phyloP scores from a whole-genome alignment of 306 rosid species.

The Acacia acuminata region DNA sequence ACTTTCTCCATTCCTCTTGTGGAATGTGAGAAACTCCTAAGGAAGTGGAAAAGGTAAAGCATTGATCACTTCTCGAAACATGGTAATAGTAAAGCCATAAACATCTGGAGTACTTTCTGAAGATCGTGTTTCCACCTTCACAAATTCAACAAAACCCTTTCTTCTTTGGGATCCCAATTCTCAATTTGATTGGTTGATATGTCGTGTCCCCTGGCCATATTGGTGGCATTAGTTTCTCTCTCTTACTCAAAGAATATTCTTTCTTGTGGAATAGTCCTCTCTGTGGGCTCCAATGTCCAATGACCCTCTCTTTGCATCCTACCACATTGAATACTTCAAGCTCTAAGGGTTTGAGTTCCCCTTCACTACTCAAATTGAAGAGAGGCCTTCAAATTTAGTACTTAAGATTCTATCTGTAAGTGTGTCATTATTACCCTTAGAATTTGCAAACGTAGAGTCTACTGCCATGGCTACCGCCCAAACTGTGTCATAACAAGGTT shows the following conservation, averaged over 20 bases:
- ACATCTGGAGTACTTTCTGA: neutral
- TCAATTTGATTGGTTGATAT: conserved; percentile 26
- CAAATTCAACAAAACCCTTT: conserved; percentile 23
- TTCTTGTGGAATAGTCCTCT: too few relatives aligned
- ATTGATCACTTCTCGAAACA: conserved; percentile 24
- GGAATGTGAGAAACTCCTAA: conserved; percentile 22
- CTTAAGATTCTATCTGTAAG: too few relatives aligned
- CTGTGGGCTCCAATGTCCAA: too few relatives aligned
- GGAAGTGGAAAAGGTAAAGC: conserved; percentile 33
- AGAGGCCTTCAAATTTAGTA: conserved; percentile 25
- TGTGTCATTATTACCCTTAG: neutral
- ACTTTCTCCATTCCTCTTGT: conserved; percentile 1
- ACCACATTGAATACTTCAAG: conserved; percentile 42
- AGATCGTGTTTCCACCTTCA: conserved; percentile 4
- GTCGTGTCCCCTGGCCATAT: too few relatives aligned
- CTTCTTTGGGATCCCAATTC: conserved; percentile 40
- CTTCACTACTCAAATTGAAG: conserved; percentile 23
- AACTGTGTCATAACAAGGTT: conserved; percentile 43
- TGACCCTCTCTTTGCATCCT: conserved; percentile 32
- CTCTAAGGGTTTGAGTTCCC: conserved; percentile 32
- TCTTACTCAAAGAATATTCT: too few relatives aligned
- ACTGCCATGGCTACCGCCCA: conserved; percentile 37
- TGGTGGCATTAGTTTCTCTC: too few relatives aligned
- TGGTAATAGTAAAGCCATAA: conserved; percentile 34
- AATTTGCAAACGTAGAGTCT: neutral